Evolutionary conservation across 1,284 basidiomycete species (phyloP).

Genomic region (Microstroma glucosiphilum): DNA sequence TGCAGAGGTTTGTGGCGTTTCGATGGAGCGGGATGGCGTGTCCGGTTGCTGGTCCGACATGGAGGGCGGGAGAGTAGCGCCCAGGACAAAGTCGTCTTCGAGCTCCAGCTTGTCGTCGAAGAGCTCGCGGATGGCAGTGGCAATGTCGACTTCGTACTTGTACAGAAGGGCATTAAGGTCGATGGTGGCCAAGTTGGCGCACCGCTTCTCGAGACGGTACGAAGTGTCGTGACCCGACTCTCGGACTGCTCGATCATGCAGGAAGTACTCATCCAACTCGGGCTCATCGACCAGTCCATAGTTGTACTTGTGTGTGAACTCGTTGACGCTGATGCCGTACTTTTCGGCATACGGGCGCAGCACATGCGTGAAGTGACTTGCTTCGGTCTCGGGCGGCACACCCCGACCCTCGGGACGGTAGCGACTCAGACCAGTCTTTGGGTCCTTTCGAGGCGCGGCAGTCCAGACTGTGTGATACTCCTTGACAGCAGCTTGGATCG

Average conservation of each 20-base stretch:
- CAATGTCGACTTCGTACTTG: conserved; percentile 59
- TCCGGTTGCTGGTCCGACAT: conserved; percentile 22
- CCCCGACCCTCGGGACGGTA: conserved; percentile 90
- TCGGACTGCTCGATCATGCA: conserved; percentile 89
- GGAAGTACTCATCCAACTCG: conserved; percentile 88
- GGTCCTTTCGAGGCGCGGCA: conserved; percentile 82
- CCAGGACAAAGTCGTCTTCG: conserved; percentile 71
- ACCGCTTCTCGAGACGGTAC: conserved; percentile 88
- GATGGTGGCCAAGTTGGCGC: conserved; percentile 88
- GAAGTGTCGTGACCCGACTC: conserved; percentile 84
- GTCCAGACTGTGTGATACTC: conserved; percentile 98
- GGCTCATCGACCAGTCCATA: conserved; percentile 76
- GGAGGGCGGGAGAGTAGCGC: conserved; percentile 25
- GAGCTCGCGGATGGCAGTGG: conserved; percentile 74
- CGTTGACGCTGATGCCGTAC: conserved; percentile 87
- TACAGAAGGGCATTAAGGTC: conserved; percentile 77
- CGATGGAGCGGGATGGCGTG: conserved; percentile 61
- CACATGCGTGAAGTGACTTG: conserved; percentile 93
- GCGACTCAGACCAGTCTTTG: conserved; percentile 83
- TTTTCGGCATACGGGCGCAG: conserved; percentile 89
- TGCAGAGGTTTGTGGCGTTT: conserved; percentile 41
- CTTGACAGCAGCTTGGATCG: conserved; percentile 93
- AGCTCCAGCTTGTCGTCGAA: conserved; percentile 85
- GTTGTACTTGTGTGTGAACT: conserved; percentile 96
- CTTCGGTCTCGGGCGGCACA: conserved; percentile 96